Evolutionary conservation across 2,329 filamentous ascomycete genomes (phyloP).

Genomic region (Ceratocystis cacaofunesta): DNA sequence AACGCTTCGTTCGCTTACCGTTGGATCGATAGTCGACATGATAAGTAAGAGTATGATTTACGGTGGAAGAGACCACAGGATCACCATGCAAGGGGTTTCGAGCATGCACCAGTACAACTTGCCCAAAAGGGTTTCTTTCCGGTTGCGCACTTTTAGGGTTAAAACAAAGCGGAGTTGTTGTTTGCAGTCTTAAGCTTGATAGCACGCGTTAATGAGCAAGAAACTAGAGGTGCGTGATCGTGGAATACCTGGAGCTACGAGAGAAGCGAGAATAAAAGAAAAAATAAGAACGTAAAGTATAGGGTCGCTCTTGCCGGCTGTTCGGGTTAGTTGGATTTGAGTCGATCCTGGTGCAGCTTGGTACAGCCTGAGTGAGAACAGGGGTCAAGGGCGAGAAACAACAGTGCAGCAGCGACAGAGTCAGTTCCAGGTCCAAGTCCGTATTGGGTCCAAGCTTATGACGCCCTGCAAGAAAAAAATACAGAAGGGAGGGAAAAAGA

Average conservation of each 20-base stretch:
- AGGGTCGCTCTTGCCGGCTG: neutral
- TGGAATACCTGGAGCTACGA: no score
- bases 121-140: neutral
- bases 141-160: neutral
- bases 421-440: neutral
- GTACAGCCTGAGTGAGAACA: neutral
- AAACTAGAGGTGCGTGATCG: no score
- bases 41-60: no score
- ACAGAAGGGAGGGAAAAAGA: neutral
- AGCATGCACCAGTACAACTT: neutral
- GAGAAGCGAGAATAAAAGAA: no score
- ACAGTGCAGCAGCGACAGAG: neutral
- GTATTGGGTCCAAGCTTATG: neutral
- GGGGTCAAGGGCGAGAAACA: neutral
- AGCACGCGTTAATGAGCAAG: no score
- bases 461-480: neutral
- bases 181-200: no score
- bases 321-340: neutral
- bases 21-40: neutral
- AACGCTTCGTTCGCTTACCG: neutral
- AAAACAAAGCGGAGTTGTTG: neutral
- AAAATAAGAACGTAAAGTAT: neutral
- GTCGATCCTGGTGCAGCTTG: neutral
- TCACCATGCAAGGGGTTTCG: neutral
- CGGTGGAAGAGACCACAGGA: neutral